A percentile compares a stretch with the other conserved stretches of the same genome.
Evolutionary conservation across 2,329 filamentous ascomycete species (phyloP).

Genomic region (Fusarium pseudograminearum): DNA sequence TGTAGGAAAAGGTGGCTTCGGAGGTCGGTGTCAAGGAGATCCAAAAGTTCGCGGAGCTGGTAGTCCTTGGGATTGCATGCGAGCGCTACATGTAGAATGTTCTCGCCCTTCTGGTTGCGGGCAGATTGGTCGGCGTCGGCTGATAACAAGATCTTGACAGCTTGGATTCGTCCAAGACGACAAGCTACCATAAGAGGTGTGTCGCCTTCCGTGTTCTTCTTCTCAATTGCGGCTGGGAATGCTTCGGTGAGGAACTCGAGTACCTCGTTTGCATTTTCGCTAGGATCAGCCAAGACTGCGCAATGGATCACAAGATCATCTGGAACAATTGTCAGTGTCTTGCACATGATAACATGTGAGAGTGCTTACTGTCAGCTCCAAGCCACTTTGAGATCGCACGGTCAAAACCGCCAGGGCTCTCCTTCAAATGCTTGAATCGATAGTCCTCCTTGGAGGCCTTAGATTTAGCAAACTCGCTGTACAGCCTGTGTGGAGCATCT

Average conservation of each 20-base stretch:
- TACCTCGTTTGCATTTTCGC: slow-evolving; percentile 61
- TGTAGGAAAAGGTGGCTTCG: slow-evolving; percentile 69
- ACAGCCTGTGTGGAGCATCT: slow-evolving; percentile 74
- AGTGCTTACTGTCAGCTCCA: slow-evolving; percentile 65
- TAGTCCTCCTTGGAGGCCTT: slow-evolving; percentile 70
- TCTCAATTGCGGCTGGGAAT: slow-evolving; percentile 71
- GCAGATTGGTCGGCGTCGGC: slow-evolving; percentile 77
- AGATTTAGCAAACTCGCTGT: slow-evolving; percentile 73
- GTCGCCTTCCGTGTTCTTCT: slow-evolving; percentile 66
- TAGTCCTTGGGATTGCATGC: slow-evolving; percentile 49
- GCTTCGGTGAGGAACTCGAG: slow-evolving; percentile 75
- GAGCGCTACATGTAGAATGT: slow-evolving; percentile 74
- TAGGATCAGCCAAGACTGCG: slow-evolving; percentile 63
- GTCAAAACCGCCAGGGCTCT: slow-evolving; percentile 72
- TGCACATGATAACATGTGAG: slow-evolving; percentile 6
- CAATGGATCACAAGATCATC: slow-evolving; percentile 75
- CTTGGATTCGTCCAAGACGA: slow-evolving; percentile 63
- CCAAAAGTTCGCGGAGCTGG: slow-evolving; percentile 62
- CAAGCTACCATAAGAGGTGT: slow-evolving; percentile 80
- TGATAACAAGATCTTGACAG: slow-evolving; percentile 71
- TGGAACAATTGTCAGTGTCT: slow-evolving; percentile 48
- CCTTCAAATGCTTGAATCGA: slow-evolving; percentile 70
- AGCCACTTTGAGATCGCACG: slow-evolving; percentile 73
- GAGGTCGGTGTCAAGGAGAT: slow-evolving; percentile 68
- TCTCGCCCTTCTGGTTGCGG: slow-evolving; percentile 71